Base-by-base conservation (phyloP, 257 asterid species). In the Nicotiana obtusifolia region DNA sequence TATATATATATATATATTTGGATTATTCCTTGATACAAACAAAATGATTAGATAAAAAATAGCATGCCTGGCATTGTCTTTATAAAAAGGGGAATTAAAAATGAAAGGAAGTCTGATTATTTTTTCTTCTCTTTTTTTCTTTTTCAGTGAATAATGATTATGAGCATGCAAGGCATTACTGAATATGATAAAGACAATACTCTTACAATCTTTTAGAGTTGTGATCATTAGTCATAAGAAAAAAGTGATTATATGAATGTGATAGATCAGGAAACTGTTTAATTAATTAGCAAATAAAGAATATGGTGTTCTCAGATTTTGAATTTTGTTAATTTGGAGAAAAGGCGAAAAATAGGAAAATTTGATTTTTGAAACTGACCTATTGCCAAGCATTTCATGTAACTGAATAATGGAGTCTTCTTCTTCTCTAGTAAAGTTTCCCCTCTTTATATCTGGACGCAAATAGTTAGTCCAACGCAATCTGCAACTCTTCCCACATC, bases 401-500 rank as follows among this genome's bases (percentile, higher is more conserved):
- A 85, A 73, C 10, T 68, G 37, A 16, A 89, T 86, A 78, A 90
- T 87, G 3, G 85, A 64, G 8, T 87, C 90, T 83, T 90, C 91
- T 83, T 90, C 94, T 67, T 90, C 90, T 80, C 61, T 53, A 54
- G 84, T 82, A 89, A 90, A 90, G 57, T 87, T 87, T 47, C 94
- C 94, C 33, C 92, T 85, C 84, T 89, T 90, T 13, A 90, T 87
- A 61, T 90, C 93, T 4, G 93, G 93, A 59, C 93, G 62, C 80
- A 90, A 59, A 81, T 90, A 90, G n/a, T 90, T 90, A 26, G 84
- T 81, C 94, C 94, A 90, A 19, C 94, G 81, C 1, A 90, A 87
- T 33, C 94, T 85, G 86, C 94, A 90, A 64, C 94, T 90, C 86
- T 90, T 90, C n/a, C 94, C 94, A 66, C 94, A 90, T 76, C 94